Percentiles rank a stretch among this genome's conserved stretches.
Evolutionary conservation across 192 early-diverging fungal species (phyloP).

Genomic region (Coemansia sp.): DNA sequence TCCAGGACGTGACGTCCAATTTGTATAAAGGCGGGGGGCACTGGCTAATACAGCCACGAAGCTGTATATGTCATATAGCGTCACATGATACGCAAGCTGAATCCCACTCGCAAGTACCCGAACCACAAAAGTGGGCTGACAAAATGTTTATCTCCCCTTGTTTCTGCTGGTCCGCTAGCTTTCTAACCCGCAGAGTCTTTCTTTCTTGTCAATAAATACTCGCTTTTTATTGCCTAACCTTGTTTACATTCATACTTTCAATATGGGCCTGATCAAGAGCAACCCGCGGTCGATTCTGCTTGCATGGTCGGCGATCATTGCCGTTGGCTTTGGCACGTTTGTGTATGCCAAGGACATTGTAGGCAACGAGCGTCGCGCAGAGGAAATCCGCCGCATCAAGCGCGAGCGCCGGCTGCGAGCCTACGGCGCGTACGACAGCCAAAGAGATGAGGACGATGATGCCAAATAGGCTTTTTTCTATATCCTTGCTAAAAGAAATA

Average conservation of each 20-base stretch:
- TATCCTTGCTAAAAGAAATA: constrained; percentile 9
- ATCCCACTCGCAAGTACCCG: background rate
- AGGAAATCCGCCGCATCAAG: constrained; percentile 49
- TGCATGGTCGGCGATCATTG: constrained; percentile 38
- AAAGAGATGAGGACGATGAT: constrained; percentile 7
- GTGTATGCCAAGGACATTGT: constrained; percentile 44
- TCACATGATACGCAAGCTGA: no score
- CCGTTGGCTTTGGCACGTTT: constrained; percentile 35
- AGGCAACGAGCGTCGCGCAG: constrained; percentile 42
- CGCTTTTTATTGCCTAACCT: no score
- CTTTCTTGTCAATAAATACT: no score
- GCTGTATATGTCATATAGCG: no score
- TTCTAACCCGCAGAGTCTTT: no score
- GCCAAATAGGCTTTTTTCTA: background rate
- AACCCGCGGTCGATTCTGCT: constrained; percentile 44
- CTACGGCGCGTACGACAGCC: constrained; percentile 23
- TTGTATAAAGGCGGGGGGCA: no score
- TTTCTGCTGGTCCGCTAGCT: background rate
- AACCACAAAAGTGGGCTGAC: background rate
- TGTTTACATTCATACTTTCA: background rate
- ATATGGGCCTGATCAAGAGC: constrained; percentile 47
- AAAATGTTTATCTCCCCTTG: background rate
- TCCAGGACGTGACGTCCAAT: no score
- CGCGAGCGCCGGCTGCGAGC: constrained; percentile 31
- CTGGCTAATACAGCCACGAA: no score